Percentiles rank a stretch among this genome's conserved stretches.
These are phyloP conservation scores for Paragyromitra xinjiangensis DNA, from an alignment of 495 filamentous ascomycete species.

Conservation along the genomic window DNA sequence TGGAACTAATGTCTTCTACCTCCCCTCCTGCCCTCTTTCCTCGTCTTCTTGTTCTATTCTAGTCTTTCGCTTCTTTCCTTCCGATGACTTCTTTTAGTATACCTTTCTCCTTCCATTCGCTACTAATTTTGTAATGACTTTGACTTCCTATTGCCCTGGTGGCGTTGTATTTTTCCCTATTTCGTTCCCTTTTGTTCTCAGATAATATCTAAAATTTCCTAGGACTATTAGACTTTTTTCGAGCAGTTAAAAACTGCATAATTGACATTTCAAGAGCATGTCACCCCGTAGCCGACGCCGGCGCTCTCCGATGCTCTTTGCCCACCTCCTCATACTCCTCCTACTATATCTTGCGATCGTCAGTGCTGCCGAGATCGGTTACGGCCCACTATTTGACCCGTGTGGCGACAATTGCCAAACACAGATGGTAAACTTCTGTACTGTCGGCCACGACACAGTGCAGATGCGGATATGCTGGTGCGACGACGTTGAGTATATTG, in stretches of 20 bases:
- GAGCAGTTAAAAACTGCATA: slow-evolving; percentile 10
- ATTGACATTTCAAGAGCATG: slow-evolving; percentile 24
- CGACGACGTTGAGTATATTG: slow-evolving; percentile 34
- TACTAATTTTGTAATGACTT: slow-evolving; percentile 49
- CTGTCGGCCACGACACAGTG: slow-evolving; percentile 40
- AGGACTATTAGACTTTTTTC: slow-evolving; percentile 11
- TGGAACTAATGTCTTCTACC: slow-evolving; percentile 33
- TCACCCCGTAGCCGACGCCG: slow-evolving; percentile 3
- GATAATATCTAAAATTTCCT: slow-evolving; percentile 13
- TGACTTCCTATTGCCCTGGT: slow-evolving; percentile 39
- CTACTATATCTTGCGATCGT: slow-evolving; percentile 14
- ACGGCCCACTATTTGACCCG: slow-evolving; percentile 50
- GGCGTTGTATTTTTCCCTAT: slow-evolving; percentile 36
- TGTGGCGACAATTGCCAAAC: slow-evolving; percentile 57
- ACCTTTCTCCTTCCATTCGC: slow-evolving; percentile 18
- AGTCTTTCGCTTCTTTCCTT: slow-evolving; percentile 27
- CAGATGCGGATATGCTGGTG: slow-evolving; percentile 55
- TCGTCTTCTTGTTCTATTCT: slow-evolving; percentile 22
- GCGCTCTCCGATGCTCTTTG: not conserved
- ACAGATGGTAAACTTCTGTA: slow-evolving; percentile 54
- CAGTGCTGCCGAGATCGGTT: slow-evolving; percentile 50
- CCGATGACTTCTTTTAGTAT: slow-evolving; percentile 8
- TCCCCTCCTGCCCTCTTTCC: slow-evolving; percentile 14
- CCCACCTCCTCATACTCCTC: not conserved
- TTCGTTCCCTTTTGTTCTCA: not conserved